Conservation (phyloP, 257 asterid species). For the Verbascum thapsus region DNA sequence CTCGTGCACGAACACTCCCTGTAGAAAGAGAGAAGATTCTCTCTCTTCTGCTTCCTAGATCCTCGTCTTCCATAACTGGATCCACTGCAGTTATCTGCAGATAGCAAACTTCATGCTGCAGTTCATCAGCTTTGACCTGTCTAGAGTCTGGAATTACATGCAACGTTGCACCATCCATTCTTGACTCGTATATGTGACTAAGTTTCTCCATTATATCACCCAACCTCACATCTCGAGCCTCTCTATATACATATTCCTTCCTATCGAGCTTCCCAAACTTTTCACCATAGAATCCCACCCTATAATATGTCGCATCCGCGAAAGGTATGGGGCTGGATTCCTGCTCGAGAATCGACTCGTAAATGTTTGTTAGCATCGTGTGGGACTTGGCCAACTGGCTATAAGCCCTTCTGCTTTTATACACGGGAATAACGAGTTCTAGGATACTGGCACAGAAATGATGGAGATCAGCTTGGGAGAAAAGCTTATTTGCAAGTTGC, state of each 20-base stretch:
- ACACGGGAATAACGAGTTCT: conserved; percentile 93
- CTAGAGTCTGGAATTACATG: conserved; percentile 97
- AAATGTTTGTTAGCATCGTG: conserved; percentile 89
- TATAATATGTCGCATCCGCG: conserved; percentile 92
- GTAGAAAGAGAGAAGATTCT: conserved; percentile 89
- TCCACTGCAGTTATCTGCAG: conserved; percentile 99
- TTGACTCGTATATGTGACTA: conserved; percentile 95
- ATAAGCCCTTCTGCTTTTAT: conserved; percentile 84
- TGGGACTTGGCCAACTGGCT: conserved; percentile 97
- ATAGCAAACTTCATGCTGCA: conserved; percentile 88
- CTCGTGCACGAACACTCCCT: conserved; percentile 95
- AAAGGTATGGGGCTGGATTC: conserved; percentile 97
- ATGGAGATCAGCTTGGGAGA: conserved; percentile 99
- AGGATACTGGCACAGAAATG: conserved; percentile 98
- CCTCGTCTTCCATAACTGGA: conserved; percentile 99
- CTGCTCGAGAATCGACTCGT: conserved; percentile 96
- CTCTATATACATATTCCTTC: conserved; percentile 90
- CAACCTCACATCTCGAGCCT: conserved; percentile 93
- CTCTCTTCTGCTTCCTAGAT: conserved; percentile 95
- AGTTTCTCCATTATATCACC: conserved; percentile 99
- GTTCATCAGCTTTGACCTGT: conserved; percentile 92
- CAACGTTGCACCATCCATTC: conserved; percentile 85
- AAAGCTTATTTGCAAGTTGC: conserved; percentile 94
- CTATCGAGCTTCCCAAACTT: conserved; percentile 84
- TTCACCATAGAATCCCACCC: conserved; percentile 96